A percentile compares a stretch with the other conserved stretches of the same genome.
Evolutionary conservation across 768 basidiomycete genomes (phyloP).

Genomic region (Leccinum uliginosum): DNA sequence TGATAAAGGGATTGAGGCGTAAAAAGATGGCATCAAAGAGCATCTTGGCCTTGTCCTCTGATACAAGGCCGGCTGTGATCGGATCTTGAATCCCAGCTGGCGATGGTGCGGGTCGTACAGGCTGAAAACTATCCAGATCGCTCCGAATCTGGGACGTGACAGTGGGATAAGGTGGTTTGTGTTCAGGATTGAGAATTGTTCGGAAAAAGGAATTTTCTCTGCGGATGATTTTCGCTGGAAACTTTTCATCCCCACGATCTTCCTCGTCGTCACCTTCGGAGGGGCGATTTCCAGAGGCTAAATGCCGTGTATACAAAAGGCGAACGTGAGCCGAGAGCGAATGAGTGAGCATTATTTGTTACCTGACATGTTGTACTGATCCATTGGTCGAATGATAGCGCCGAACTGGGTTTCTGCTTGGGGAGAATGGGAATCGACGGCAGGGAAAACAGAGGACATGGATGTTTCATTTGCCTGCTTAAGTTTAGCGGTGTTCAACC

Average conservation of each 20-base stretch:
- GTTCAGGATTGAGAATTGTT: conserved; percentile 74
- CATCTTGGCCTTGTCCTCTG: conserved; percentile 63
- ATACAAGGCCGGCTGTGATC: conserved; percentile 64
- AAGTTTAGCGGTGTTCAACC: conserved; percentile 69
- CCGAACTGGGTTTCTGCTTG: conserved; percentile 27
- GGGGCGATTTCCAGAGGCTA: conserved; percentile 23
- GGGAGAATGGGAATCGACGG: conserved; percentile 29
- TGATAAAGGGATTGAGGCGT: conserved; percentile 85
- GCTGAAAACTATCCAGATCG: conserved; percentile 35
- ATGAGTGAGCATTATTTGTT: conserved; percentile 1
- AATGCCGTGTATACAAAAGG: conserved; percentile 4
- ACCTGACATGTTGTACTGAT: conserved; percentile 29
- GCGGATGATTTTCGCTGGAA: conserved; percentile 71
- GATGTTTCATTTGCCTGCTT: conserved; percentile 47
- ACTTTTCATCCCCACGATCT: conserved; percentile 62
- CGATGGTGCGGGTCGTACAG: conserved; percentile 32
- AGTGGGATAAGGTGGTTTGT: conserved; percentile 37
- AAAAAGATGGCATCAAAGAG: conserved; percentile 78
- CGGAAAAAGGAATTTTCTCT: conserved; percentile 79
- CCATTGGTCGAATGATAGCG: conserved; percentile 27
- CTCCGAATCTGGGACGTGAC: conserved; percentile 30
- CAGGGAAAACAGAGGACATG: conserved; percentile 30
- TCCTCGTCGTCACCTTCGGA: conserved; percentile 58
- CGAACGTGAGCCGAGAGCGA: conserved; percentile 3
- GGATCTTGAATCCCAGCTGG: conserved; percentile 55